Evolutionary conservation across 306 rosid species (phyloP).

Genomic region (Gastrolobium villosum): DNA sequence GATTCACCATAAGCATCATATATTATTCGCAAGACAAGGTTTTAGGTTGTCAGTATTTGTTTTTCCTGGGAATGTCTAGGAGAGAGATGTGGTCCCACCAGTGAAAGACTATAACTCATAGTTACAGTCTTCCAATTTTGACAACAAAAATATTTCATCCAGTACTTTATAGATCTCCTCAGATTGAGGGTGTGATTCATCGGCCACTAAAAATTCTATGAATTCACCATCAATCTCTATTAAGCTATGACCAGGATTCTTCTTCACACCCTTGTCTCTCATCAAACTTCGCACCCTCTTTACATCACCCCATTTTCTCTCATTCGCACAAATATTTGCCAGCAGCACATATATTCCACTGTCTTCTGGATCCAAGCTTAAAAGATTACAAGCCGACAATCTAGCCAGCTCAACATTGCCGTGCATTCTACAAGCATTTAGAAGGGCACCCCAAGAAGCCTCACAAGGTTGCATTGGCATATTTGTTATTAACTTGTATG

Average conservation of each 20-base stretch:
- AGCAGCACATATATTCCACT: conserved; percentile 72
- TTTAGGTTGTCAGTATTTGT: not conserved
- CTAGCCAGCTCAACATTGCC: conserved; percentile 74
- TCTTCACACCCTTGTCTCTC: conserved; percentile 81
- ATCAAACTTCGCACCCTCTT: conserved; percentile 72
- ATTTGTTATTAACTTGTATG: conserved; percentile 64
- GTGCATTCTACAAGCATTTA: conserved; percentile 76
- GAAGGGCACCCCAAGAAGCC: conserved; percentile 89
- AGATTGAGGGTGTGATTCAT: conserved; percentile 74
- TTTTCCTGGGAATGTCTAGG: conserved; percentile 1
- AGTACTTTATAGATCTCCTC: conserved; percentile 64
- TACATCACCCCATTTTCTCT: conserved; percentile 74
- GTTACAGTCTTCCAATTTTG: conserved; percentile 53
- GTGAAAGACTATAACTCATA: conserved; percentile 36
- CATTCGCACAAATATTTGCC: conserved; percentile 70
- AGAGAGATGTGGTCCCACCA: conserved; percentile 5
- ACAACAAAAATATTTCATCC: conserved; percentile 52
- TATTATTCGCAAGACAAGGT: not conserved
- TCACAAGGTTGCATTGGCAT: conserved; percentile 80
- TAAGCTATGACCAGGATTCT: conserved; percentile 77
- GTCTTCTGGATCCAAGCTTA: conserved; percentile 74
- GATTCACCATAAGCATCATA: not conserved
- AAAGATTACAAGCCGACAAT: conserved; percentile 60
- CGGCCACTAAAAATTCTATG: conserved; percentile 76
- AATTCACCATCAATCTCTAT: conserved; percentile 73